Evolutionary conservation across 1,139 yeast species (phyloP), one percentile per base, ranked within the genome.

Genomic region (Hanseniaspora uvarum): DNA sequence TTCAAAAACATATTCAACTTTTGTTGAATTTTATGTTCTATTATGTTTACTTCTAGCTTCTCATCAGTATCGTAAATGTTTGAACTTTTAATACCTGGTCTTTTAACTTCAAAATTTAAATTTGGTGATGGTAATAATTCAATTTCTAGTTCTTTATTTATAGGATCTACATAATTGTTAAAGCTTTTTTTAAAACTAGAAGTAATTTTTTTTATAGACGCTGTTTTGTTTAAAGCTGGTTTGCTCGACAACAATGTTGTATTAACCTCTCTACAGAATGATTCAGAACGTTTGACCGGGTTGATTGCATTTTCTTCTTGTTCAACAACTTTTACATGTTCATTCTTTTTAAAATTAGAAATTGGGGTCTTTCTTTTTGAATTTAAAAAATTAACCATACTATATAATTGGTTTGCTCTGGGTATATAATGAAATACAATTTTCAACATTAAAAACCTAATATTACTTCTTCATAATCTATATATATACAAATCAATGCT

Each of bases 21-120:
- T 24, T 48, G 24, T 12, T 31, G 39, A 11, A 48, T 48, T 19
- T 48, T 48, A 14, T 48, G 46, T 31, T 48, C 52, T 31, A 48
- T 16, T 5, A 48, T 21, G n/a, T 48, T 37, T 10, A 23, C 30
- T 16, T 48, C 52, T 7, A 40, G 14, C 11, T 39, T 30, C 4
- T 39, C 30, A n/a, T 39, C 43, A 23, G 30, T 39, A 24, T 18
- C 7, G 12, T 39, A 18, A 10, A 39, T 39, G 28, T 39, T 23
- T n/a, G 43, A 23, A 39, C 30, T 24, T 12, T 24, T 39, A 12
- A 39, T 24, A 14, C 2, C 23, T 39, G 43, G 43, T 12, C 24
- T 39, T 24, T 39, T 30, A 14, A 19, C 11, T 14, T 8, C 30
- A n/a, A 10, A 14, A 6, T n/a, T 26, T 7, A 39, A 24, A 5